Evolutionary conservation across 257 asterid genomes (phyloP), one percentile per base, ranked within the genome.

Genomic region (Rubia yunnanensis): DNA sequence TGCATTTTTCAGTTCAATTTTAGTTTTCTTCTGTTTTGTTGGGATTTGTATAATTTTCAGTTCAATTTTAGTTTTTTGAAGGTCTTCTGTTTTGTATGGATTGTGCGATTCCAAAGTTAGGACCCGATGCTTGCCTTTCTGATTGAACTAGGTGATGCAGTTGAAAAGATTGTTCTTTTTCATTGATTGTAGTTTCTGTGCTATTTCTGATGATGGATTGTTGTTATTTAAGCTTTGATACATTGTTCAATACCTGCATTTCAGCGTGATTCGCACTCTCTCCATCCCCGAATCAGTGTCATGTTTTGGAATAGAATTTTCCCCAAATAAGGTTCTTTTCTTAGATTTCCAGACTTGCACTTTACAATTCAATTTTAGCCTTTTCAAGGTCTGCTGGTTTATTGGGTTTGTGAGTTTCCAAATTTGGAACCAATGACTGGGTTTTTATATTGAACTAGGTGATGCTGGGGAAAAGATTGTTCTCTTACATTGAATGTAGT

Each of bases 41-140:
- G 7, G 10, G 44, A 36, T 6, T 9, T 38, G 44, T 8, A 38
- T 9, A n/a, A n/a, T 38, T 38, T 38, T 8, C 44, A 9, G 44
- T 38, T 38, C 48, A 39, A 10, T 39, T 9, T 39, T 39, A 13
- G 14, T 39, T 39, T 38, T 39, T 39, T 39, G n/a, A 10, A 30
- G 32, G 34, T 24, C 62, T 59, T 9, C 1, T 5, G 3, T 28
- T 57, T 32, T 68, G 3, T 27, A 10, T 71, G 54, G 49, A 56
- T 67, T 61, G 54, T 62, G 63, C 36, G 27, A 66, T 28, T 31
- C 24, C 17, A 63, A 55, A 35, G 61, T 32, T 65, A 4, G 65
- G 18, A 28, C 11, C 13, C 13, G 18, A 36, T 35, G 3, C 27
- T 22, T 44, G 20, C 35, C 38, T 17, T 46, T 56, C 8, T 46